Base-by-base conservation (phyloP, 257 asterid species). In the Solanum rostratum region DNA sequence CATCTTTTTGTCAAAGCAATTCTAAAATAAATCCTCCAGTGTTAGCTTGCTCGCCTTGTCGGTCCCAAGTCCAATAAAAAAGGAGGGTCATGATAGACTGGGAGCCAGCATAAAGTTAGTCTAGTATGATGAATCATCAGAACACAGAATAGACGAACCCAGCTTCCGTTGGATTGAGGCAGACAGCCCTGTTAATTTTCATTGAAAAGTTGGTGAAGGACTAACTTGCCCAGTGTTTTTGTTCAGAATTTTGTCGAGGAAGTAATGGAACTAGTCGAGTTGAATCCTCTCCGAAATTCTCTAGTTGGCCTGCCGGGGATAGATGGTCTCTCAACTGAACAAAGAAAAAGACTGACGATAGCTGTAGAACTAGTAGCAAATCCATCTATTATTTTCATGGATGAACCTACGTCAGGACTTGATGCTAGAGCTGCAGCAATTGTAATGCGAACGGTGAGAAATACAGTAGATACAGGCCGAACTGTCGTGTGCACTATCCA, bases 341-440 rank as follows among this genome's bases (percentile, higher is more conserved):
- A 95, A 85, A 89, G 97, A 83, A 95, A 95, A 89, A 85, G 98
- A 87, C 91, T 95, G 83, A 95, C 98, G 8, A 93, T 95, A 87
- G 98, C 98, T 0, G 97, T 95, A 5, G 98, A 95, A 83, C 90
- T 95, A 6, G 98, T 95, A 82, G 98, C 98, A 5, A 95, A 95
- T 87, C 98, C 98, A 14, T 95, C 97, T 79, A 92, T 95, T 66
- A 95, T 95, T 86, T 95, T 95, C 91, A 95, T 95, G 98, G 98
- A 95, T 78, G 98, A 95, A 68, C 98, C 98, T 18, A 95, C 98
- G 33, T 92, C 98, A 22, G 95, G 97, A 1, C 97, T 95, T 24
- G 98, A 95, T 85, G 98, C 98, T 62, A 87, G 98, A 87, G 97
- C 98, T 69, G 98, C 98, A 39, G 98, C 98, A 7, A 93, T 95